Evolutionary conservation across 31 red algal species (phyloP).

Genomic region (Odonthalia washingtoniensis): DNA sequence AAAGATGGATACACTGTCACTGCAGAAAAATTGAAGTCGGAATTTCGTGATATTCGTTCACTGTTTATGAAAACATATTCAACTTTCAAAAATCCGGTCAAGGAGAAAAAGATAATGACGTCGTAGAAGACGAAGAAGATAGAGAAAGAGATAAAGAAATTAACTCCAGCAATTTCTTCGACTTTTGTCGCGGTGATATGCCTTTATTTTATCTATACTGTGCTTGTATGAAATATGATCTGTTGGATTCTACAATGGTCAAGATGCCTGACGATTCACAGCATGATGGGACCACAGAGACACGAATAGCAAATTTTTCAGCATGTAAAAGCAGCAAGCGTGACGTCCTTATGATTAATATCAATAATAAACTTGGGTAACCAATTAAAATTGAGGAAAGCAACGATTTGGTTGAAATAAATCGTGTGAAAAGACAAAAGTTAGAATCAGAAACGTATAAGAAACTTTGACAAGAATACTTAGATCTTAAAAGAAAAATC

Average conservation of each 20-base stretch:
- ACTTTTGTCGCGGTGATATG: background rate
- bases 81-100: background rate
- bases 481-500: background rate
- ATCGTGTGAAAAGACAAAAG: no score
- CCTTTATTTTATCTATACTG: background rate
- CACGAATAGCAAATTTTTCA: background rate
- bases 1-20: background rate
- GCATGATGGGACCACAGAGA: background rate
- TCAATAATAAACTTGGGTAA: background rate
- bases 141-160: background rate
- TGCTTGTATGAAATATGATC: background rate
- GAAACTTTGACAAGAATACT: background rate
- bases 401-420: no score
- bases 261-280: background rate
- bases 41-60: background rate
- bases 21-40: background rate
- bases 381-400: no score
- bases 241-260: background rate
- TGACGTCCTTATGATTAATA: background rate
- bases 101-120: background rate
- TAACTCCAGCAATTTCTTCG: background rate
- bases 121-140: background rate
- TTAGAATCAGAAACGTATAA: no score
- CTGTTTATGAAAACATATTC: background rate
- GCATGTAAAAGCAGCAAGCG: background rate